Evolutionary conservation across 2,329 filamentous ascomycete species (phyloP).

Genomic region (Talaromyces amestolkiae): DNA sequence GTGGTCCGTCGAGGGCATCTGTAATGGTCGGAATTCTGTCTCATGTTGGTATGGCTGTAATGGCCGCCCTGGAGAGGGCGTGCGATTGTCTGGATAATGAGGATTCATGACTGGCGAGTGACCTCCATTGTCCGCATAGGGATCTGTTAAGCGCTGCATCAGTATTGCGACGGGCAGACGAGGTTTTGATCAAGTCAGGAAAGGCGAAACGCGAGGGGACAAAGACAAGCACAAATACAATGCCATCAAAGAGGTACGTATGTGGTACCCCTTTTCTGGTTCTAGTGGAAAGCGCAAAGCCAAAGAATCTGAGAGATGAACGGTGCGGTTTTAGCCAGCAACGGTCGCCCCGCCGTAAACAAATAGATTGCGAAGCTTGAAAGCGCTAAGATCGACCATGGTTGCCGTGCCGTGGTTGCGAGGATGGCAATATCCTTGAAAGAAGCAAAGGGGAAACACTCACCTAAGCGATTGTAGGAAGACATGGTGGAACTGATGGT

Average conservation of each 20-base stretch:
- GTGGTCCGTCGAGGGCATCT: conserved; percentile 71
- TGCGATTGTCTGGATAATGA: conserved; percentile 54
- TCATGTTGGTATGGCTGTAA: conserved; percentile 78
- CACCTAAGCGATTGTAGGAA: conserved; percentile 20
- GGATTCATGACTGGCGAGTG: conserved; percentile 51
- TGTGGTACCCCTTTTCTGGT: neutral
- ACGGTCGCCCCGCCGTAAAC: conserved; percentile 19
- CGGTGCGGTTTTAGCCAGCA: conserved; percentile 15
- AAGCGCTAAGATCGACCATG: neutral
- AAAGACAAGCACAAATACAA: neutral
- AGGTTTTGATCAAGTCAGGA: neutral
- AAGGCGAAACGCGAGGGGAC: neutral
- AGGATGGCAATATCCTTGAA: neutral
- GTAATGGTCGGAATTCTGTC: conserved; percentile 63
- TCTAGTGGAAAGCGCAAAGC: neutral
- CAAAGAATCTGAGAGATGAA: conserved; percentile 11
- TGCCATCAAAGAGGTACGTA: neutral
- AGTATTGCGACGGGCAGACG: conserved; percentile 8
- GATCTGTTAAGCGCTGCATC: conserved; percentile 31
- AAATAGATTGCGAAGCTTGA: conserved; percentile 7
- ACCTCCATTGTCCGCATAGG: conserved; percentile 44
- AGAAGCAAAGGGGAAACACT: neutral
- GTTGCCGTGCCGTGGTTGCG: neutral
- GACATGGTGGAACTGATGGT: conserved; percentile 11
- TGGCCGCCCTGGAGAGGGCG: conserved; percentile 75